phyloP scores from a whole-genome alignment of 2,329 filamentous ascomycete genomes.

The Neonectria faginata region DNA sequence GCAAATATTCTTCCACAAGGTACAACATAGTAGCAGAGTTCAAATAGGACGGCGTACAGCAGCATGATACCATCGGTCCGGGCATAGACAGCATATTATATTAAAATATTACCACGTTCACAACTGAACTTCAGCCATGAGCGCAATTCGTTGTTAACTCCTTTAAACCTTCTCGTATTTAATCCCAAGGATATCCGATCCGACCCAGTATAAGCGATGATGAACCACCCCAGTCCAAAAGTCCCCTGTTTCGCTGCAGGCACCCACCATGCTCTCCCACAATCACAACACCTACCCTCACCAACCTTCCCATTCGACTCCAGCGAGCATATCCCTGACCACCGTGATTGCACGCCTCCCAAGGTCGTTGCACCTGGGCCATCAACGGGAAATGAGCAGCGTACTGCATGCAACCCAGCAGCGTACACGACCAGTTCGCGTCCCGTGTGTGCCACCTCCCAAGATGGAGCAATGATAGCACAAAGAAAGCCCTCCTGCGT shows the following conservation, averaged over 20 bases:
- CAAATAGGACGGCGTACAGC: conserved; percentile 14
- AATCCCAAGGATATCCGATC: conserved; percentile 7
- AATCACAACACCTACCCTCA: not conserved
- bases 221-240: not conserved
- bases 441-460: not conserved
- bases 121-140: conserved; percentile 2
- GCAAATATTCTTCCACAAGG: not conserved
- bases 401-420: not conserved
- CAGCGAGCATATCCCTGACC: not conserved
- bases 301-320: conserved; percentile 1
- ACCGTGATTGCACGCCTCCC: conserved; percentile 5
- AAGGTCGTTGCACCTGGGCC: not conserved
- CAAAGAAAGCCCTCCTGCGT: conserved; percentile 23
- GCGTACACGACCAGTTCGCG: not conserved
- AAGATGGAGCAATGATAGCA: conserved; percentile 13
- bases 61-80: conserved; percentile 20
- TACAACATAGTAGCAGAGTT: conserved; percentile 3
- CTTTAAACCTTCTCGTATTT: not conserved
- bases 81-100: conserved; percentile 12
- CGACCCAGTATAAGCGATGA: not conserved
- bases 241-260: not conserved
- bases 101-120: conserved; percentile 15
- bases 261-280: not conserved
- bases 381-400: too few relatives aligned
- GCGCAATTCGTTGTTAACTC: not conserved